Percentiles rank a stretch among this genome's conserved stretches.
Evolutionary conservation across 2,329 filamentous ascomycete species (phyloP).

Genomic region (Aspergillus jensenii): DNA sequence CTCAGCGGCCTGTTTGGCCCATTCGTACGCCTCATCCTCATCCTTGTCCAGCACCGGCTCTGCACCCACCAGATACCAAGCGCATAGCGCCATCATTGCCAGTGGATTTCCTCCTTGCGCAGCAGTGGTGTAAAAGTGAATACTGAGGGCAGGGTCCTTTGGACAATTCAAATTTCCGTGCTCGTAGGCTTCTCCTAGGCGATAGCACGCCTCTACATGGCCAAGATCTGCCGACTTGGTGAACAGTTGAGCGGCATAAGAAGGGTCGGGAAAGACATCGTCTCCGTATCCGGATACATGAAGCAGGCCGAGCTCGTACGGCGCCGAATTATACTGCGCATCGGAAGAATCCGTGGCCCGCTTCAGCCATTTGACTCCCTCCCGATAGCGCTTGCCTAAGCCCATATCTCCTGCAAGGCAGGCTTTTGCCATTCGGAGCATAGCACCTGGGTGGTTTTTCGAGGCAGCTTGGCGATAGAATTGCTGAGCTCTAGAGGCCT

Average conservation of each 20-base stretch:
- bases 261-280: conserved; percentile 87
- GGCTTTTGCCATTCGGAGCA: conserved; percentile 86
- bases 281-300: conserved; percentile 94
- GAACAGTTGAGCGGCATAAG: conserved; percentile 89
- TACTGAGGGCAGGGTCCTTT: conserved; percentile 84
- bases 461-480: conserved; percentile 88
- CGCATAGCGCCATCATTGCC: conserved; percentile 97
- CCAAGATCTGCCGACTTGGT: conserved; percentile 92
- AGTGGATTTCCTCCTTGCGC: conserved; percentile 79
- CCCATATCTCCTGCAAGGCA: conserved; percentile 89
- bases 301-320: conserved; percentile 83
- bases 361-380: conserved; percentile 96
- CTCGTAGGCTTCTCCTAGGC: conserved; percentile 96
- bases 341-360: conserved; percentile 88
- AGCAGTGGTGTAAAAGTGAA: conserved; percentile 95
- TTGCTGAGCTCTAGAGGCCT: conserved; percentile 87
- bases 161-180: conserved; percentile 86
- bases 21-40: conserved; percentile 93
- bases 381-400: conserved; percentile 75
- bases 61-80: conserved; percentile 97
- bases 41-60: conserved; percentile 91
- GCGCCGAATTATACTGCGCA: conserved; percentile 85
- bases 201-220: conserved; percentile 79
- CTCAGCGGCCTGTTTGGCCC: conserved; percentile 84
- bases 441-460: conserved; percentile 92